Percentiles rank a stretch among this genome's conserved stretches.
Evolutionary conservation across 768 basidiomycete genomes (phyloP).

Genomic region (Amanita rimosa): DNA sequence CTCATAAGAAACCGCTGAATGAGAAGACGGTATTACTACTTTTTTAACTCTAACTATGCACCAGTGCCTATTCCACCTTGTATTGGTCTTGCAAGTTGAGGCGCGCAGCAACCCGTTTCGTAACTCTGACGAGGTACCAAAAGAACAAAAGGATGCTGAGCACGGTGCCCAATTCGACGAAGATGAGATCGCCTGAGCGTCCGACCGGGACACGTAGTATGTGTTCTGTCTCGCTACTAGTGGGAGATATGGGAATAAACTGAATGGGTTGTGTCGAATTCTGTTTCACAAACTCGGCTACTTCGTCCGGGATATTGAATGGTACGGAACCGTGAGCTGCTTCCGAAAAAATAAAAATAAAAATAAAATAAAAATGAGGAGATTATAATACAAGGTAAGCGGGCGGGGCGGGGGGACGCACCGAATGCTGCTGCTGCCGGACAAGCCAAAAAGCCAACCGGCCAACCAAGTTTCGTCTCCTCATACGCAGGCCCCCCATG

Average conservation of each 20-base stretch:
- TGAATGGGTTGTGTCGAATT: background rate
- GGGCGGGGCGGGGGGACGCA: too few relatives aligned
- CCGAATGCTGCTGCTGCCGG: conserved; percentile 15
- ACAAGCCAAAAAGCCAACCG: conserved; percentile 28
- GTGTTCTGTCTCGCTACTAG: conserved; percentile 7
- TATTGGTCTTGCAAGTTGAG: too few relatives aligned
- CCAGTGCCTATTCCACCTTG: too few relatives aligned
- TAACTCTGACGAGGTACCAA: too few relatives aligned
- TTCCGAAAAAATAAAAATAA: too few relatives aligned
- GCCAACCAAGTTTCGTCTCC: conserved; percentile 22
- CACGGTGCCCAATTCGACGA: conserved; percentile 32
- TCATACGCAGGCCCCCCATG: conserved; percentile 2
- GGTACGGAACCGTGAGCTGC: background rate
- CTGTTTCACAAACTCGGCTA: background rate
- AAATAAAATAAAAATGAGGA: too few relatives aligned
- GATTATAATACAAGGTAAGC: too few relatives aligned
- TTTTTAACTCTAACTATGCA: too few relatives aligned
- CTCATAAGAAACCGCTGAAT: too few relatives aligned
- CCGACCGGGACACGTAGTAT: conserved; percentile 28
- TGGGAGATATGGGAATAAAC: conserved; percentile 6
- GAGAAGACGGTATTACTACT: too few relatives aligned
- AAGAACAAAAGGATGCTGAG: conserved; percentile 24
- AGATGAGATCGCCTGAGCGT: conserved; percentile 19
- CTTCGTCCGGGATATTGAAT: background rate
- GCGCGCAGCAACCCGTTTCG: too few relatives aligned